phyloP scores from a whole-genome alignment of 2,329 filamentous ascomycete genomes.

The Chrysoporthe austroafricana region DNA sequence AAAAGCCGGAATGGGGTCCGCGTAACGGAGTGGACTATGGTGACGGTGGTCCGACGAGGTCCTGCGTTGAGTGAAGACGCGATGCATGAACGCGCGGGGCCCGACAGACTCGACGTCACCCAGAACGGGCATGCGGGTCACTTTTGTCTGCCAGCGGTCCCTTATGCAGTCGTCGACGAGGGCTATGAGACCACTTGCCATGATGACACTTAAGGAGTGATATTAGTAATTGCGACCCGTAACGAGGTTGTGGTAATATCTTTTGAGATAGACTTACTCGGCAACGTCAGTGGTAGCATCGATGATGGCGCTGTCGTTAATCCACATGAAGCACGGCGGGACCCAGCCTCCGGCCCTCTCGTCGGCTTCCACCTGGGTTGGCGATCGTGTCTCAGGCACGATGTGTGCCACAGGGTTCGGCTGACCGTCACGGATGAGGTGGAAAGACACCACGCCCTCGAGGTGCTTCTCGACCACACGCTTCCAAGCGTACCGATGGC shows the following conservation, averaged over 20 bases:
- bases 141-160: slow-evolving; percentile 66
- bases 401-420: slow-evolving; percentile 78
- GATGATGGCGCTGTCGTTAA: slow-evolving; percentile 74
- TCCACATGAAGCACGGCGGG: slow-evolving; percentile 87
- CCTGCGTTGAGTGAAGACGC: slow-evolving; percentile 40
- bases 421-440: slow-evolving; percentile 71
- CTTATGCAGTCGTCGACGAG: slow-evolving; percentile 93
- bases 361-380: slow-evolving; percentile 72
- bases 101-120: slow-evolving; percentile 42
- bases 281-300: slow-evolving; percentile 76
- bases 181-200: slow-evolving; percentile 86
- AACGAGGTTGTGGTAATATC: slow-evolving; percentile 8
- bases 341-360: slow-evolving; percentile 84
- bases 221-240: slow-evolving; percentile 32
- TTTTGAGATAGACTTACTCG: slow-evolving; percentile 64
- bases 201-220: slow-evolving; percentile 67
- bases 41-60: slow-evolving; percentile 29
- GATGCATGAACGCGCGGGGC: slow-evolving; percentile 41
- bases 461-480: slow-evolving; percentile 71
- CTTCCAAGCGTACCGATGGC: slow-evolving; percentile 81
- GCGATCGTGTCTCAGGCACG: slow-evolving; percentile 76
- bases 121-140: slow-evolving; percentile 44
- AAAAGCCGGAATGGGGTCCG: slow-evolving; percentile 31
- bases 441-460: slow-evolving; percentile 70
- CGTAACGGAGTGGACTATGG: slow-evolving; percentile 33